Conservation (phyloP, 2,329 filamentous ascomycete species). For the Apiospora kogelbergensis region DNA sequence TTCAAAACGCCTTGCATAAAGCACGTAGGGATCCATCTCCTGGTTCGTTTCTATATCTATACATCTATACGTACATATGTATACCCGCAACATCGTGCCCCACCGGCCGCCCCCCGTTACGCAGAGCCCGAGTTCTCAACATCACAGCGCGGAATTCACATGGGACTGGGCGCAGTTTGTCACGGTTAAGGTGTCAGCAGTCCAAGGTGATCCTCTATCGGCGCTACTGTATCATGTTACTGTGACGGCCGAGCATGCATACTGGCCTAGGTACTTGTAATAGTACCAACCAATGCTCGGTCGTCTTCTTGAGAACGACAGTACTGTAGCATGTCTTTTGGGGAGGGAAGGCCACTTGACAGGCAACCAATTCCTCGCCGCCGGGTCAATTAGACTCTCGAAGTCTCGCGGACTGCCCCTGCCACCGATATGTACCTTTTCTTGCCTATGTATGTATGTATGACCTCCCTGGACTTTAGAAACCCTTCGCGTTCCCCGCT, state of each 20-base stretch:
- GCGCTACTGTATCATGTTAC: background rate
- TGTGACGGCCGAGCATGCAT: background rate
- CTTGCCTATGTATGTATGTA: too few species aligned
- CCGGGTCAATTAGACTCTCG: background rate
- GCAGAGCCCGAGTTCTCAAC: background rate
- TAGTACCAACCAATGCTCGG: background rate
- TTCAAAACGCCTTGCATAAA: background rate
- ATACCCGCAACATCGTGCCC: background rate
- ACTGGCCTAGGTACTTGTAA: background rate
- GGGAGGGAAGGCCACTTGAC: too few species aligned
- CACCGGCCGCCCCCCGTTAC: background rate
- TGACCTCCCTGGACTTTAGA: background rate
- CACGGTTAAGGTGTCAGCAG: background rate
- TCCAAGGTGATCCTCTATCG: background rate
- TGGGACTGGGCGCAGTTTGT: background rate
- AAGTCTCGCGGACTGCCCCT: background rate
- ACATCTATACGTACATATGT: too few species aligned
- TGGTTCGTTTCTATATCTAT: background rate
- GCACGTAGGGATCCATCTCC: background rate
- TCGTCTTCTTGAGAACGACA: background rate
- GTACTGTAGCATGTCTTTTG: too few species aligned
- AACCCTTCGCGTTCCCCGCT: background rate
- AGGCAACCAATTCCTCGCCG: too few species aligned
- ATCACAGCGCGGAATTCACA: background rate
- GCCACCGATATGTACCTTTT: background rate